Conservation (phyloP, 176 grass and related monocot genomes). For the Musa schizocarpa region DNA sequence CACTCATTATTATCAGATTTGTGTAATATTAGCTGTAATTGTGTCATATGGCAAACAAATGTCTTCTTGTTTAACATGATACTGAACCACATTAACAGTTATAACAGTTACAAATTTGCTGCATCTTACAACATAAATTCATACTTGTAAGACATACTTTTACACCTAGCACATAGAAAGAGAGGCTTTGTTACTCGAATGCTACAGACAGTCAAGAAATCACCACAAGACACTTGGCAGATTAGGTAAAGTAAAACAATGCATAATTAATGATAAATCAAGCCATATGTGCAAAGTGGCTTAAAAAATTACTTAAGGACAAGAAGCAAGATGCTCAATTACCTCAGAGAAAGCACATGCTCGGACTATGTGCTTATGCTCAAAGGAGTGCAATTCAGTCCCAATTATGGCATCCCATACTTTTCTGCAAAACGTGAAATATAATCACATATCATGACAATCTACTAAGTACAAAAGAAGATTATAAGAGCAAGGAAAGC, state of each 20-base stretch:
- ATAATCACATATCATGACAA: too few species aligned
- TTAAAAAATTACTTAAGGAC: too few species aligned
- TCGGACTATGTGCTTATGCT: constrained; percentile 96
- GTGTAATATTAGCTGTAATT: not conserved
- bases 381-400: constrained; percentile 82
- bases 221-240: too few species aligned
- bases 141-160: not conserved
- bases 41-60: not conserved
- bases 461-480: too few species aligned
- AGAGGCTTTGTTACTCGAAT: not conserved
- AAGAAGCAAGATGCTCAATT: not conserved
- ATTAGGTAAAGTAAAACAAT: too few species aligned
- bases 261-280: not conserved
- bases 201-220: too few species aligned
- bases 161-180: not conserved
- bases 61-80: not conserved
- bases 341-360: constrained; percentile 98
- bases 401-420: constrained; percentile 93
- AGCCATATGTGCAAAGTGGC: not conserved
- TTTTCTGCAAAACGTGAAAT: constrained; percentile 52
- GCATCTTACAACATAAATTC: not conserved
- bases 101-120: not conserved
- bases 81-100: not conserved
- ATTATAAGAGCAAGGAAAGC: too few species aligned
- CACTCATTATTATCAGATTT: not conserved